These are phyloP conservation scores for Coffea canephora DNA, from an alignment of 257 asterid genomes.

Conservation along the genomic window DNA sequence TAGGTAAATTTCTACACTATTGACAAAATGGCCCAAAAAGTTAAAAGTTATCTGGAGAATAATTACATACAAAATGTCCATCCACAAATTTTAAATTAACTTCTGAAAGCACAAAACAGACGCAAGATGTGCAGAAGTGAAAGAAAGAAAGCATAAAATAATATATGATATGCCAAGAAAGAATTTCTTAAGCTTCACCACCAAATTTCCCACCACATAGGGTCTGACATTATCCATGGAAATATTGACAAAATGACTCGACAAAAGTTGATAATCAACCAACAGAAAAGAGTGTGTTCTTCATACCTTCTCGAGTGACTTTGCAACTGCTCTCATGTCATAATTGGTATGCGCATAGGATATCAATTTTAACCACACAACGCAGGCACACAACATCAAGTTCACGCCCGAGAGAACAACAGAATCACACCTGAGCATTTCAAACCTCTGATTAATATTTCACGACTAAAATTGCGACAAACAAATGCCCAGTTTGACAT, in stretches of 20 bases:
- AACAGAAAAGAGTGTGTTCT: neutral
- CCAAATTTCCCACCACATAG: neutral
- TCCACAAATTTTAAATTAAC: neutral
- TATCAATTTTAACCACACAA: constrained; percentile 90
- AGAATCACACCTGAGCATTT: constrained; percentile 80
- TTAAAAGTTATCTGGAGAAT: neutral
- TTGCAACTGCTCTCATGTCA: constrained; percentile 74
- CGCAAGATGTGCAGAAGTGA: neutral
- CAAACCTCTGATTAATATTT: constrained; percentile 3
- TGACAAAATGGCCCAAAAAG: neutral
- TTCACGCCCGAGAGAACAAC: constrained; percentile 85
- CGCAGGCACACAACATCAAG: constrained; percentile 74
- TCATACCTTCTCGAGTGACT: constrained; percentile 76
- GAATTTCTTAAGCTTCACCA: neutral
- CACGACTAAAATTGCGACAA: neutral
- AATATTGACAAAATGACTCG: neutral
- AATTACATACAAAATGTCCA: neutral
- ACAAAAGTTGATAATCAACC: neutral
- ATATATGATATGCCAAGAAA: neutral
- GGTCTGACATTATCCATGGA: neutral
- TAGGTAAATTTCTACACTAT: neutral
- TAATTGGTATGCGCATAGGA: constrained; percentile 93
- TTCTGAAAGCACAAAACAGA: neutral
- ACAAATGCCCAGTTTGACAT: neutral
- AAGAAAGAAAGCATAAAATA: neutral